phyloP scores from a whole-genome alignment of 257 asterid species.

The Anisodus tanguticus region DNA sequence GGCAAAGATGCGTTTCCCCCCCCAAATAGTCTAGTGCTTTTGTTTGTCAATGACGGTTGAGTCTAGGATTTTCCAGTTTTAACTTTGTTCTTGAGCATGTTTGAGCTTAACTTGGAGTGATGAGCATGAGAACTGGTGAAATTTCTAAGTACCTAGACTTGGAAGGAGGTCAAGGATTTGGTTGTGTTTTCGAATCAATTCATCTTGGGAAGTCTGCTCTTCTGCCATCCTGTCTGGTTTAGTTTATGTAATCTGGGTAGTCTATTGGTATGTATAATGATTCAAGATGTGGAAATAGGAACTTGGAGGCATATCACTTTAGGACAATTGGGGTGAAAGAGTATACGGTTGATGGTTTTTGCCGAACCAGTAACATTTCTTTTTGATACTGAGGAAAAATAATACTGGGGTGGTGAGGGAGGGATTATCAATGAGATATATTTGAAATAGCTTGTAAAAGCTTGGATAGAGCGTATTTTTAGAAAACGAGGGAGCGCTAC shows the following conservation, averaged over 20 bases:
- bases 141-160: background rate
- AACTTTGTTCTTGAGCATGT: slow-evolving; percentile 5
- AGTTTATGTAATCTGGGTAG: background rate
- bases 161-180: background rate
- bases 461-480: background rate
- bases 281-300: slow-evolving; percentile 8
- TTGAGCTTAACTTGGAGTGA: background rate
- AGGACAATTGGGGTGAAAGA: background rate
- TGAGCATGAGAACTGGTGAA: background rate
- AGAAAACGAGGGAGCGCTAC: background rate
- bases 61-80: slow-evolving; percentile 2
- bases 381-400: background rate
- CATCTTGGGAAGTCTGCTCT: background rate
- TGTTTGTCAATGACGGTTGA: background rate
- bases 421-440: background rate
- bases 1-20: background rate
- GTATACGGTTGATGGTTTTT: background rate
- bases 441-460: background rate
- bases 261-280: background rate
- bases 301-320: background rate
- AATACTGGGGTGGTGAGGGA: background rate
- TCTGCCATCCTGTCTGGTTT: background rate
- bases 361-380: background rate
- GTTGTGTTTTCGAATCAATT: background rate
- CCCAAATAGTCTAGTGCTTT: background rate